phyloP scores from a whole-genome alignment of 345 rosid genomes.

The Eucalyptus fibrosa region DNA sequence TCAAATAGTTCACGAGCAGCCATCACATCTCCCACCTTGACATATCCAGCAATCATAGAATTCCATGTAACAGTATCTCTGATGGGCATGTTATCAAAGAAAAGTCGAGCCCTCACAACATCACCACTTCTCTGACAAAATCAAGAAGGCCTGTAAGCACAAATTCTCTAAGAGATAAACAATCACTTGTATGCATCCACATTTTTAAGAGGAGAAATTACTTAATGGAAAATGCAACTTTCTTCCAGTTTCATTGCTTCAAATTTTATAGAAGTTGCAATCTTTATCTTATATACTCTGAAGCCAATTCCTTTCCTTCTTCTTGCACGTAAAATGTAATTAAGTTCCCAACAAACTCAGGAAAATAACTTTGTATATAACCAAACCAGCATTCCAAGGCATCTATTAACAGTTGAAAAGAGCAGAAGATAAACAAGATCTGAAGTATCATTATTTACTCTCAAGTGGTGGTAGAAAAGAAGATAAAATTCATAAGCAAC shows the following conservation, averaged over 20 bases:
- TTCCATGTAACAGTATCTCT: conserved; percentile 34
- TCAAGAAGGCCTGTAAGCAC: background rate
- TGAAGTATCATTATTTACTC: background rate
- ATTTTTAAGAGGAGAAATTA: background rate
- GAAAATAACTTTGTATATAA: background rate
- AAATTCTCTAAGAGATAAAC: background rate
- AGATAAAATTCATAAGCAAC: background rate
- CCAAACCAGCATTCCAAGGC: background rate
- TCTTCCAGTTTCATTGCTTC: background rate
- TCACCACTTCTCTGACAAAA: conserved; percentile 1
- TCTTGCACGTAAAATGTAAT: background rate
- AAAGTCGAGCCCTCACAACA: conserved; percentile 10
- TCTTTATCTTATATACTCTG: background rate
- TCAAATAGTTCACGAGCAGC: conserved; percentile 19
- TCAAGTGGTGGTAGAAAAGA: background rate
- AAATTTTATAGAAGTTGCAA: background rate
- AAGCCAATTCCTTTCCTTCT: background rate
- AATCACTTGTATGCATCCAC: background rate
- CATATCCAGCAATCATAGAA: conserved; percentile 22
- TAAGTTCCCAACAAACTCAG: background rate
- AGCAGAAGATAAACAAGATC: background rate
- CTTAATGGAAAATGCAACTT: background rate
- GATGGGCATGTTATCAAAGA: conserved; percentile 21
- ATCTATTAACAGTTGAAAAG: background rate
- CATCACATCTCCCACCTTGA: conserved; percentile 16